A percentile compares a stretch with the other conserved stretches of the same genome.
phyloP scores from a whole-genome alignment of 345 rosid genomes.

The Psidium guajava region DNA sequence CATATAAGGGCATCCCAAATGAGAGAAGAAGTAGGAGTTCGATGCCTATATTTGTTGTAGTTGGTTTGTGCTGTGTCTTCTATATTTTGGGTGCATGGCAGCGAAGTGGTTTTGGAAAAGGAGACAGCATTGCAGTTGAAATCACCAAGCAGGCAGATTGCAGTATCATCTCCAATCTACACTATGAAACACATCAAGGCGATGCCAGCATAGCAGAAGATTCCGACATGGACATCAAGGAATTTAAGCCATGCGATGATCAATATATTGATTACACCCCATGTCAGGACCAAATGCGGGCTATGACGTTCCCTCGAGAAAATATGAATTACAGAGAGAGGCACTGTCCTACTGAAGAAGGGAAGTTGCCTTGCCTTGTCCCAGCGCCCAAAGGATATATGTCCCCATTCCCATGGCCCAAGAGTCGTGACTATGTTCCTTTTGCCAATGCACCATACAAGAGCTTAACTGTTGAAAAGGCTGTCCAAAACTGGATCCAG shows the following conservation, averaged over 20 bases:
- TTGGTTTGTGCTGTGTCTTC: constrained; percentile 48
- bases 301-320: constrained; percentile 51
- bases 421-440: constrained; percentile 65
- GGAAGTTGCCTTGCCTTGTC: constrained; percentile 44
- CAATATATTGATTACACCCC: constrained; percentile 51
- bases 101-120: constrained; percentile 61
- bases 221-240: constrained; percentile 9
- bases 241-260: constrained; percentile 33
- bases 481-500: constrained; percentile 63
- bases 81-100: constrained; percentile 71
- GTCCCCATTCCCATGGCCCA: constrained; percentile 67
- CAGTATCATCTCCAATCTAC: constrained; percentile 28
- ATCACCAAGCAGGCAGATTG: constrained; percentile 42
- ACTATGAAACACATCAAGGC: constrained; percentile 38
- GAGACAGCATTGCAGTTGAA: constrained; percentile 40
- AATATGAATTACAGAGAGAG: constrained; percentile 58
- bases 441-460: constrained; percentile 61
- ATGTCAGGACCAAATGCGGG: constrained; percentile 54
- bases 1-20: neutral
- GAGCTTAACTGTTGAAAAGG: constrained; percentile 66
- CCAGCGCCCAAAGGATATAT: constrained; percentile 63
- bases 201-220: constrained; percentile 8
- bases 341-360: constrained; percentile 46
- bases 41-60: constrained; percentile 27
- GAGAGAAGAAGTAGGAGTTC: constrained; percentile 29